phyloP scores from a whole-genome alignment of 2,329 filamentous ascomycete genomes.

The Aspergillus oerlinghausenensis region DNA sequence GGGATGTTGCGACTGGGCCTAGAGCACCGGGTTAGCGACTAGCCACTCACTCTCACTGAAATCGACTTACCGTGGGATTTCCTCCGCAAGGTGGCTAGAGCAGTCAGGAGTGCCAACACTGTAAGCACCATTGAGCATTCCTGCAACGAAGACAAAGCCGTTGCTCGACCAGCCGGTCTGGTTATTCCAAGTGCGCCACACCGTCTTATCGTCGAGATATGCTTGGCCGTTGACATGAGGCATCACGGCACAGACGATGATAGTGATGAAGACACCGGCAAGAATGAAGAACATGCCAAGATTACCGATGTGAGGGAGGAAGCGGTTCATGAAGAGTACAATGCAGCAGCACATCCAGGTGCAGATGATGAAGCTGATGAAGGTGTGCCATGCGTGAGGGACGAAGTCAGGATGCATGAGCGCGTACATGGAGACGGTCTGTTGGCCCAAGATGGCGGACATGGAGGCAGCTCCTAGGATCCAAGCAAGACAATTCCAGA shows the following conservation, averaged over 20 bases:
- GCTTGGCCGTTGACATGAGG: conserved; percentile 38
- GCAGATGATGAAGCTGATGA: conserved; percentile 54
- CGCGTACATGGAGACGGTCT: conserved; percentile 58
- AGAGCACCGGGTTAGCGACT: conserved; percentile 5
- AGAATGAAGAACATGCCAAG: conserved; percentile 54
- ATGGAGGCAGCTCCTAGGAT: conserved; percentile 59
- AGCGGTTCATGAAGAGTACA: conserved; percentile 54
- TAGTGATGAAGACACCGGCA: conserved; percentile 49
- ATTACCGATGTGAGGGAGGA: conserved; percentile 50
- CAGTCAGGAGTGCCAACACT: conserved; percentile 64
- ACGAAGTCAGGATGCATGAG: conserved; percentile 53
- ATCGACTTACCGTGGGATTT: conserved; percentile 47
- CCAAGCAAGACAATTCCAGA: conserved; percentile 49
- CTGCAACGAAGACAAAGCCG: conserved; percentile 61
- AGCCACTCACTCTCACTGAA: background rate
- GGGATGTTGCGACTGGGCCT: conserved; percentile 44
- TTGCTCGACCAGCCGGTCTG: conserved; percentile 42
- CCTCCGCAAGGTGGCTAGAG: conserved; percentile 61
- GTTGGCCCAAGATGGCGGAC: conserved; percentile 55
- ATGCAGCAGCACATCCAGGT: conserved; percentile 51
- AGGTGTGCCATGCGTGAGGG: conserved; percentile 55
- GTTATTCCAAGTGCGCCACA: conserved; percentile 55
- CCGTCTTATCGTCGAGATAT: conserved; percentile 49
- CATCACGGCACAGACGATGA: conserved; percentile 53
- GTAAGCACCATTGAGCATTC: conserved; percentile 66